Conservation (phyloP, 148 eudicot species). For the Tetragonia tetragonoides region DNA sequence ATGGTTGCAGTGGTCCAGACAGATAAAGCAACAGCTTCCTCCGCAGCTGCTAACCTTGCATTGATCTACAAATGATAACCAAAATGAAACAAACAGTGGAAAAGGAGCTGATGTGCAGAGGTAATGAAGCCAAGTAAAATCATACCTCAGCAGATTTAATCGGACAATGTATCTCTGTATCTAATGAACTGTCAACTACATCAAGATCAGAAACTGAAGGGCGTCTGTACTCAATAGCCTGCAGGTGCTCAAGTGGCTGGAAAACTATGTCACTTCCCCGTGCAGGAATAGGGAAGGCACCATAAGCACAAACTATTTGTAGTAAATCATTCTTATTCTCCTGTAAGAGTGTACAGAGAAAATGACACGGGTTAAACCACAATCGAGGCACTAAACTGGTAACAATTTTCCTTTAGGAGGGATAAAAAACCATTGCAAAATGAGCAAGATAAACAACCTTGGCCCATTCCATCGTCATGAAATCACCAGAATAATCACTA, state of each 20-base stretch:
- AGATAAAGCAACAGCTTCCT: slow-evolving; percentile 90
- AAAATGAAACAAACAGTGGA: slow-evolving; percentile 4
- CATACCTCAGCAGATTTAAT: slow-evolving; percentile 52
- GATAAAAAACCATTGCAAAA: neutral
- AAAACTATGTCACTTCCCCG: slow-evolving; percentile 71
- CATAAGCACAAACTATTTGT: slow-evolving; percentile 76
- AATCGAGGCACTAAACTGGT: slow-evolving; percentile 12
- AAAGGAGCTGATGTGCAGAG: neutral
- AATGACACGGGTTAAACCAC: slow-evolving; percentile 13
- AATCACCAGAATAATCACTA: slow-evolving; percentile 53
- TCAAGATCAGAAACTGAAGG: slow-evolving; percentile 60
- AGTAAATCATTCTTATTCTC: slow-evolving; percentile 76
- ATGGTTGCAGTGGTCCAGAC: slow-evolving; percentile 88
- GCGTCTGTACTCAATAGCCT: slow-evolving; percentile 66
- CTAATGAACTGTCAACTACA: slow-evolving; percentile 39
- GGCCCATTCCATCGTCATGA: slow-evolving; percentile 78
- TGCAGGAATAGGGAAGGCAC: slow-evolving; percentile 58
- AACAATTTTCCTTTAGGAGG: slow-evolving; percentile 1
- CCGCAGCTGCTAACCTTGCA: slow-evolving; percentile 74
- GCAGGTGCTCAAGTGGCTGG: slow-evolving; percentile 90
- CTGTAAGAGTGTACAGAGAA: slow-evolving; percentile 34
- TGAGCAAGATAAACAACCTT: slow-evolving; percentile 50
- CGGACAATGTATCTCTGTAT: slow-evolving; percentile 34
- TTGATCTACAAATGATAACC: slow-evolving; percentile 47
- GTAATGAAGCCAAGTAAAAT: slow-evolving; percentile 18